Evolutionary conservation across 2,329 filamentous ascomycete genomes (phyloP).

Genomic region (Hymenoscyphus repandus): DNA sequence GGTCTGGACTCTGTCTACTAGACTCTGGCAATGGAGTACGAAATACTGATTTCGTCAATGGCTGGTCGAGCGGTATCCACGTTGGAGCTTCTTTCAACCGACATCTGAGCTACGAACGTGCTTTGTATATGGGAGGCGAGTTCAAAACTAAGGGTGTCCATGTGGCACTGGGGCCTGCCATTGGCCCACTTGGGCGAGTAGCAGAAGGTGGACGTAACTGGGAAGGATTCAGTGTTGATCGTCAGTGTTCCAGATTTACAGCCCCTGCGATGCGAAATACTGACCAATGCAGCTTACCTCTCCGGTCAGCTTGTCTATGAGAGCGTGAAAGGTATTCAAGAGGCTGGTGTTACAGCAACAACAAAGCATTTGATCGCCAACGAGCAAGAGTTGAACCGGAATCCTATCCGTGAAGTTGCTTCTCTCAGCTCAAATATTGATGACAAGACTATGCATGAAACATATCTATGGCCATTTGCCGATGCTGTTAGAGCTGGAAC

Average conservation of each 20-base stretch:
- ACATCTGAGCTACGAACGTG: constrained; percentile 58
- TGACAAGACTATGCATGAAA: constrained; percentile 66
- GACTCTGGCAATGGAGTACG: constrained; percentile 66
- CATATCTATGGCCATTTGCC: constrained; percentile 83
- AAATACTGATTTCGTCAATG: constrained; percentile 47
- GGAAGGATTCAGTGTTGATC: constrained; percentile 43
- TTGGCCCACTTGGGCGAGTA: constrained; percentile 63
- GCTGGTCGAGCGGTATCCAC: constrained; percentile 19
- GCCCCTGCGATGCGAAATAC: constrained; percentile 29
- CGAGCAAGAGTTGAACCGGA: constrained; percentile 56
- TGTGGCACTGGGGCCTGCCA: constrained; percentile 29
- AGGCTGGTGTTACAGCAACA: constrained; percentile 21
- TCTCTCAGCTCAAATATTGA: constrained; percentile 65
- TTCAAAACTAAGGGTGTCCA: constrained; percentile 68
- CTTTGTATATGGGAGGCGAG: constrained; percentile 65
- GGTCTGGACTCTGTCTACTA: constrained; percentile 54
- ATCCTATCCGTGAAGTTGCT: constrained; percentile 42
- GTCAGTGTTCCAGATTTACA: constrained; percentile 9
- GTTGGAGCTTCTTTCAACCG: constrained; percentile 49
- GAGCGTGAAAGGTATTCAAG: constrained; percentile 23
- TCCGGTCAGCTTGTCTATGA: constrained; percentile 43
- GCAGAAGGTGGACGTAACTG: constrained; percentile 67
- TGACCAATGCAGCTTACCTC: constrained; percentile 43
- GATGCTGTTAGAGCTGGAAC: constrained; percentile 75
- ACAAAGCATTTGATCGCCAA: constrained; percentile 58